A percentile compares a stretch with the other conserved stretches of the same genome.
These are phyloP conservation scores for Mucor mucedo DNA, from an alignment of 371 early-diverging fungal species.

Conservation along the genomic window DNA sequence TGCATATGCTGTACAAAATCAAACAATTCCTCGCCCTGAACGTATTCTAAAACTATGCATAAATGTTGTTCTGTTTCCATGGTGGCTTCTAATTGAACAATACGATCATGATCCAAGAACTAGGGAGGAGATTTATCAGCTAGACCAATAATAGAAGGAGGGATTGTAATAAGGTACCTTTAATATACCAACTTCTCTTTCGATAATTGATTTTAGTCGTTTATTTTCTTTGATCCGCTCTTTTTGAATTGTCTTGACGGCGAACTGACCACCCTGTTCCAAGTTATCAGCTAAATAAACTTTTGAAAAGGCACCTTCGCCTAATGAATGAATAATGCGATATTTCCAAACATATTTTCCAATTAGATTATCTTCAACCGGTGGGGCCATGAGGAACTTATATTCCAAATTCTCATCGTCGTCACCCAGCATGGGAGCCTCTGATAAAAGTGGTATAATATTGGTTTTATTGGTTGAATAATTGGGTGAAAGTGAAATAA, in stretches of 20 bases:
- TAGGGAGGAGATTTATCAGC: constrained; percentile 10
- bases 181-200: constrained; percentile 36
- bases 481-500: constrained; percentile 36
- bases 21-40: constrained; percentile 34
- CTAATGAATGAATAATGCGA: constrained; percentile 27
- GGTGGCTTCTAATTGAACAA: constrained; percentile 69
- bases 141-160: too few relatives aligned
- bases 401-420: constrained; percentile 27
- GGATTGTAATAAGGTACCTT: constrained; percentile 19
- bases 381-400: constrained; percentile 14
- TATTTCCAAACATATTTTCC: constrained; percentile 34
- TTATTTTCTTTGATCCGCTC: constrained; percentile 23
- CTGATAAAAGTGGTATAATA: constrained; percentile 37
- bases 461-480: constrained; percentile 33
- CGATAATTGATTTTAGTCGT: constrained; percentile 31
- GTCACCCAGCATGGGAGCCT: constrained; percentile 47
- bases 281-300: constrained; percentile 35
- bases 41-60: constrained; percentile 50
- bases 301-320: constrained; percentile 35
- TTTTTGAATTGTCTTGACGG: constrained; percentile 34
- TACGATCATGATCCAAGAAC: constrained; percentile 62
- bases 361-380: constrained; percentile 14
- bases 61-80: constrained; percentile 61
- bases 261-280: constrained; percentile 21
- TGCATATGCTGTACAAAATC: constrained; percentile 40